Evolutionary conservation across 371 early-diverging fungal species (phyloP).

Genomic region (Rhizopus sp.): DNA sequence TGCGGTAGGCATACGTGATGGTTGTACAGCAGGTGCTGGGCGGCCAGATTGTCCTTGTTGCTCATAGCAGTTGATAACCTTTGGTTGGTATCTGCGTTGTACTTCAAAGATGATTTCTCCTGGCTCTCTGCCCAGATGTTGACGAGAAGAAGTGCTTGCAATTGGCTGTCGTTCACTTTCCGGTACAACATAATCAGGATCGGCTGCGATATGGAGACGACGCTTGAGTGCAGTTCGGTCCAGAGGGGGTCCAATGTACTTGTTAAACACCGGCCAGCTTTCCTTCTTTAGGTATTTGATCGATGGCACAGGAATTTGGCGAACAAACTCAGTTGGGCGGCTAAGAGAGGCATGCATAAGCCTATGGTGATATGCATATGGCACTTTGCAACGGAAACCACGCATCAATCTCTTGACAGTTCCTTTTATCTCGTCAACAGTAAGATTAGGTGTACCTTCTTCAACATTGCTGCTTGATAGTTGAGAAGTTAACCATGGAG

Average conservation of each 20-base stretch:
- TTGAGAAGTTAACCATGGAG: neutral
- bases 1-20: neutral
- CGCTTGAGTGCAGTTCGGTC: neutral
- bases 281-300: neutral
- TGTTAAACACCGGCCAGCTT: constrained; percentile 3
- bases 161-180: neutral
- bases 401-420: neutral
- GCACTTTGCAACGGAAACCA: neutral
- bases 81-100: neutral
- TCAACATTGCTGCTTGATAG: neutral
- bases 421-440: neutral
- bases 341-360: neutral
- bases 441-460: neutral
- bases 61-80: no score
- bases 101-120: neutral
- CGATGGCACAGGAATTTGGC: neutral
- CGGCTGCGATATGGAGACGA: neutral
- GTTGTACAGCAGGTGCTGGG: neutral
- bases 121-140: neutral
- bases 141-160: neutral
- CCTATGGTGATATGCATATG: neutral
- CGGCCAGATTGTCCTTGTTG: neutral
- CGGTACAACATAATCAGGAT: neutral
- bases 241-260: constrained; percentile 2
- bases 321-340: constrained; percentile 1